Percentiles rank a stretch among this genome's conserved stretches.
Conservation (phyloP, 2,329 filamentous ascomycete genomes). For the Cephalotrichum gorgonifer region DNA sequence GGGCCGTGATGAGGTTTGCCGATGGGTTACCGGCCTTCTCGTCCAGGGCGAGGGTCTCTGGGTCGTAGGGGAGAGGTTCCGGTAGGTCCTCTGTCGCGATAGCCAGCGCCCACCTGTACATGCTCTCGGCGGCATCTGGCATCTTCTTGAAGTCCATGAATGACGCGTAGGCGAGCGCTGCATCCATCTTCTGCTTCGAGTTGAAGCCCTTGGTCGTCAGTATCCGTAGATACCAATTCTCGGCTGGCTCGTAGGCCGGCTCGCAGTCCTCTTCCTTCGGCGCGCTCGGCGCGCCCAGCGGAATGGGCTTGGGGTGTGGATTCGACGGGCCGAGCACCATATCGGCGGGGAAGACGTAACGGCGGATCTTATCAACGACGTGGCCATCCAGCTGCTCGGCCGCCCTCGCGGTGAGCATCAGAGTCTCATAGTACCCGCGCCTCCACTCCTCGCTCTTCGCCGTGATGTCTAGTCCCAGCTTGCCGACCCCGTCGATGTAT, state of each 20-base stretch:
- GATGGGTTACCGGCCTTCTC: slow-evolving; percentile 49
- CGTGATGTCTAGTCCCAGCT: slow-evolving; percentile 53
- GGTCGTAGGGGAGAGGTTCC: slow-evolving; percentile 38
- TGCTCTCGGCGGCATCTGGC: slow-evolving; percentile 54
- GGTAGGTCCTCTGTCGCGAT: slow-evolving; percentile 54
- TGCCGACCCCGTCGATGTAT: slow-evolving; percentile 42
- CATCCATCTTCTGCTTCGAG: slow-evolving; percentile 68
- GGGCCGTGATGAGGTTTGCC: slow-evolving; percentile 62
- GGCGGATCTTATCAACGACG: slow-evolving; percentile 58
- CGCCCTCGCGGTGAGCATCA: slow-evolving; percentile 67
- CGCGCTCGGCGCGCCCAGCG: slow-evolving; percentile 49
- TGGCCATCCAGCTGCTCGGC: slow-evolving; percentile 77
- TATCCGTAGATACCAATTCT: slow-evolving; percentile 72
- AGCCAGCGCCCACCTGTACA: slow-evolving; percentile 67
- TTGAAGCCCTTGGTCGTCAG: slow-evolving; percentile 72
- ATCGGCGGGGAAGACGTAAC: slow-evolving; percentile 58
- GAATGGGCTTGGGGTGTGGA: slow-evolving; percentile 64
- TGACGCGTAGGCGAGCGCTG: slow-evolving; percentile 71
- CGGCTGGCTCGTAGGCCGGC: slow-evolving; percentile 57
- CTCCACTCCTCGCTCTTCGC: slow-evolving; percentile 75
- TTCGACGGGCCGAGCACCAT: slow-evolving; percentile 77
- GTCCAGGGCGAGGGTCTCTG: slow-evolving; percentile 52
- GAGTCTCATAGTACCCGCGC: slow-evolving; percentile 70
- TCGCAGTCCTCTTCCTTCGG: slow-evolving; percentile 69
- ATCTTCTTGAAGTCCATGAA: slow-evolving; percentile 73